Evolutionary conservation across 345 rosid species (phyloP).

Genomic region (Rhizophora apiculata): DNA sequence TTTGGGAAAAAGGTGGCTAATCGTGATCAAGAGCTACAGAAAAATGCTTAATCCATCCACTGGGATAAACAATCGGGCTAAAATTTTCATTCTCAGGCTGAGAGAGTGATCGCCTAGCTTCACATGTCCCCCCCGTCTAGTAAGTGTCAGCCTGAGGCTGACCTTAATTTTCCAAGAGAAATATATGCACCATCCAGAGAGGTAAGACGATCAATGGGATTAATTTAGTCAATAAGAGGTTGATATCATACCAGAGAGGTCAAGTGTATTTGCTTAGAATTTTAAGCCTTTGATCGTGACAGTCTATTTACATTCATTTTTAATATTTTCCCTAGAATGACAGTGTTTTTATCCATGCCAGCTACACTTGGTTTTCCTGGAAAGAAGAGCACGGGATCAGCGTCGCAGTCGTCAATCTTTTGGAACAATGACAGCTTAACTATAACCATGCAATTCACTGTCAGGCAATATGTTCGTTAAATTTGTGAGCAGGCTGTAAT

Average conservation of each 20-base stretch:
- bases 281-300: slow-evolving; percentile 17
- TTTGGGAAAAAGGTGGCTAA: neutral
- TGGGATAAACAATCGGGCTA: neutral
- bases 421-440: slow-evolving; percentile 36
- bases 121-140: neutral
- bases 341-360: slow-evolving; percentile 9
- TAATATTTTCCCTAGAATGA: slow-evolving; percentile 4
- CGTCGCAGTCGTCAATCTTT: slow-evolving; percentile 25
- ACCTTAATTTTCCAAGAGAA: neutral
- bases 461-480: neutral
- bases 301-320: neutral
- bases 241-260: neutral
- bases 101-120: neutral
- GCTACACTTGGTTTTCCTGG: neutral
- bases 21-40: slow-evolving; percentile 6
- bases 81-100: slow-evolving; percentile 5
- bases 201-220: neutral
- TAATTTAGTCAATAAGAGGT: neutral
- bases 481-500: slow-evolving; percentile 8
- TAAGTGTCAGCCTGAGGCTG: neutral
- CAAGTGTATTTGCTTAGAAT: slow-evolving; percentile 1
- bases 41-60: slow-evolving; percentile 16
- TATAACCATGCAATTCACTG: slow-evolving; percentile 19
- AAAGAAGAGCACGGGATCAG: neutral
- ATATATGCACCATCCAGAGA: neutral